Percentiles rank a stretch among this genome's conserved stretches.
phyloP scores from a whole-genome alignment of 805 yeast genomes.

The Saturnispora zaruensis region DNA sequence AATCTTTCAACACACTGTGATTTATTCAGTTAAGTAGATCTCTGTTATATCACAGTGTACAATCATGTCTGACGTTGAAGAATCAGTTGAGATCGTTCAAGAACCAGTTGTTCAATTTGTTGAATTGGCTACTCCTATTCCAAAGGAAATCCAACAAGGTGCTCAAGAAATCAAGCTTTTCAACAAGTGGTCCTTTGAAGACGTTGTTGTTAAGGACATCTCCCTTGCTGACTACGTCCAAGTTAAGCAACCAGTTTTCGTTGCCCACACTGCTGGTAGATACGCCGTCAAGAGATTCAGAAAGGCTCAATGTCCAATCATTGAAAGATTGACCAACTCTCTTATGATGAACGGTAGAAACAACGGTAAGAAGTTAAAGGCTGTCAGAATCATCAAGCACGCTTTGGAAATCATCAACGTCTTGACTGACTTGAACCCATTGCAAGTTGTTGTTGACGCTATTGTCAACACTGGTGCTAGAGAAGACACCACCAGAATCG shows the following conservation, averaged over 20 bases:
- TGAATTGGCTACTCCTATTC: slow-evolving; percentile 91
- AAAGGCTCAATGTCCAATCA: slow-evolving; percentile 99
- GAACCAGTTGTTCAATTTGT: slow-evolving; percentile 74
- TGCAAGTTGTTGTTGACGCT: slow-evolving; percentile 98
- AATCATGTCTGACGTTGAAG: slow-evolving; percentile 73
- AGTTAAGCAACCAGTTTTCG: slow-evolving; percentile 94
- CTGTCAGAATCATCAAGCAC: slow-evolving; percentile 99
- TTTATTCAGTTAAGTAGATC: not conserved
- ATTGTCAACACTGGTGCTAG: slow-evolving; percentile 99
- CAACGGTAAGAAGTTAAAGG: slow-evolving; percentile 99
- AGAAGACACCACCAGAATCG: slow-evolving; percentile 99
- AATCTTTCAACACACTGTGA: slow-evolving; percentile 1
- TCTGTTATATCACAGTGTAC: not conserved
- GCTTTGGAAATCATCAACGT: slow-evolving; percentile 96
- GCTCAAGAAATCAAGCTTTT: slow-evolving; percentile 93
- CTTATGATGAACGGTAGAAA: slow-evolving; percentile 99
- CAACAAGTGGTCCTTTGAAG: slow-evolving; percentile 99
- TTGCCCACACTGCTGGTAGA: slow-evolving; percentile 99
- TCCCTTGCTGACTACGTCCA: slow-evolving; percentile 98
- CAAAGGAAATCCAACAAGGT: slow-evolving; percentile 94
- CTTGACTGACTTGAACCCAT: slow-evolving; percentile 98
- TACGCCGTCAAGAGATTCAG: slow-evolving; percentile 99
- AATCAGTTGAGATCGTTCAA: slow-evolving; percentile 61
- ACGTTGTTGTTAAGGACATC: slow-evolving; percentile 94
- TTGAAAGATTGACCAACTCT: slow-evolving; percentile 99